Evolutionary conservation across 2,329 filamentous ascomycete species (phyloP).

Genomic region (Nemania diffusa): DNA sequence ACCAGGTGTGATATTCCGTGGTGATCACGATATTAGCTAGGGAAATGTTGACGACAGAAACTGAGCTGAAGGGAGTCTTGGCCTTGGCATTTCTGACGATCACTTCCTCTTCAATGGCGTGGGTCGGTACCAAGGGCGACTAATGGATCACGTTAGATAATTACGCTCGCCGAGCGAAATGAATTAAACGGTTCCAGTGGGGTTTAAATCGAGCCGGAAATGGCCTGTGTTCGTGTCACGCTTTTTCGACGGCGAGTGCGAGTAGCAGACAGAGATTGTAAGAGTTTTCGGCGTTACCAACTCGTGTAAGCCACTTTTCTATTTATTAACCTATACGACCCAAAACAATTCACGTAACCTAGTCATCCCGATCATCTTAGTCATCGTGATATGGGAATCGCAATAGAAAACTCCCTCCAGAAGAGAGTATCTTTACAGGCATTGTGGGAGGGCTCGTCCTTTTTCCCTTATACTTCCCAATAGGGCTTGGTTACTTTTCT

Average conservation of each 20-base stretch:
- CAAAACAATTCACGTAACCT: no score
- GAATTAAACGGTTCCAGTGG: not conserved
- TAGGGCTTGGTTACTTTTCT: slow-evolving; percentile 12
- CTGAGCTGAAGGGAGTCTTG: slow-evolving; percentile 4
- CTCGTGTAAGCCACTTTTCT: slow-evolving; percentile 1
- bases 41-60: not conserved
- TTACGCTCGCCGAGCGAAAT: slow-evolving; percentile 24
- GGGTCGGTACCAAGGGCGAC: not conserved
- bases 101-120: not conserved
- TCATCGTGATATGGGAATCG: not conserved
- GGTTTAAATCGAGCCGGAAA: slow-evolving; percentile 1
- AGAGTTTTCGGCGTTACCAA: not conserved
- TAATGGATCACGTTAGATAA: not conserved
- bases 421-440: slow-evolving; percentile 3
- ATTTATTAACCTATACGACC: slow-evolving; percentile 1
- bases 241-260: not conserved
- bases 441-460: not conserved
- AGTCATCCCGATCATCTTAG: no score
- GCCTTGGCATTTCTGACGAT: slow-evolving; percentile 7
- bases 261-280: not conserved
- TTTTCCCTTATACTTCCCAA: not conserved
- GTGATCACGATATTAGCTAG: not conserved
- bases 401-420: slow-evolving; percentile 15
- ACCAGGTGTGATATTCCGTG: slow-evolving; percentile 1
- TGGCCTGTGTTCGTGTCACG: not conserved